Percentiles rank a stretch among this genome's conserved stretches.
phyloP scores from a whole-genome alignment of 106 monocot species.

The Dioscorea zingiberensis region DNA sequence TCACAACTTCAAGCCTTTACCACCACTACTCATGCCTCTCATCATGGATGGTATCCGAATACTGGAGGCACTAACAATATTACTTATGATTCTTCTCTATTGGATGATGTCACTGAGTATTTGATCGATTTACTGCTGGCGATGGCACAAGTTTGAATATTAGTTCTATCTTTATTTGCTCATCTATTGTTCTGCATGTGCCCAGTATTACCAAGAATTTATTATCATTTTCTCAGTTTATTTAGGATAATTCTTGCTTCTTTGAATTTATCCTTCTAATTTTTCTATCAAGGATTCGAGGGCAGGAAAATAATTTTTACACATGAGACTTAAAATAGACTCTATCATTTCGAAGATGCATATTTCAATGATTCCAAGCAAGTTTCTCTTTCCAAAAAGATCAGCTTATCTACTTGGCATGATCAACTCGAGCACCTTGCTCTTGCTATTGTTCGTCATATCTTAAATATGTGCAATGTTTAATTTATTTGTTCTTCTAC shows the following conservation, averaged over 20 bases:
- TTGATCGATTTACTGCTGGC: neutral
- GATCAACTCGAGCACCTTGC: neutral
- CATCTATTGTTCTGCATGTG: neutral
- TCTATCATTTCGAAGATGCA: neutral
- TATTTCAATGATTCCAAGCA: neutral
- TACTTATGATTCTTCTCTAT: neutral
- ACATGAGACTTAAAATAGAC: neutral
- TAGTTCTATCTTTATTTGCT: neutral
- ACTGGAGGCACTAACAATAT: neutral
- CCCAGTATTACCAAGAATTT: neutral
- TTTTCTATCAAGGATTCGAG: neutral
- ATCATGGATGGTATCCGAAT: constrained; percentile 2
- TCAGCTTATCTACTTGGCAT: neutral
- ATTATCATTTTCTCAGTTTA: neutral
- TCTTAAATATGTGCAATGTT: neutral
- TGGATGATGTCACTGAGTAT: neutral
- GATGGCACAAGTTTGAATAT: neutral
- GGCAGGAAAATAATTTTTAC: neutral
- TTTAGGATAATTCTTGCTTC: neutral
- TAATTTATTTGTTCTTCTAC: neutral
- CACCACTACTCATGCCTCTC: neutral
- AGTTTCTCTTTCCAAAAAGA: too few relatives aligned
- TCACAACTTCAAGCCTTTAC: neutral
- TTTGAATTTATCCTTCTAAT: constrained; percentile 1
- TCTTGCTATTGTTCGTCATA: neutral